These are phyloP conservation scores for Rhizoclosmatium globosum DNA, from an alignment of 192 early-diverging fungal species.

Conservation along the genomic window DNA sequence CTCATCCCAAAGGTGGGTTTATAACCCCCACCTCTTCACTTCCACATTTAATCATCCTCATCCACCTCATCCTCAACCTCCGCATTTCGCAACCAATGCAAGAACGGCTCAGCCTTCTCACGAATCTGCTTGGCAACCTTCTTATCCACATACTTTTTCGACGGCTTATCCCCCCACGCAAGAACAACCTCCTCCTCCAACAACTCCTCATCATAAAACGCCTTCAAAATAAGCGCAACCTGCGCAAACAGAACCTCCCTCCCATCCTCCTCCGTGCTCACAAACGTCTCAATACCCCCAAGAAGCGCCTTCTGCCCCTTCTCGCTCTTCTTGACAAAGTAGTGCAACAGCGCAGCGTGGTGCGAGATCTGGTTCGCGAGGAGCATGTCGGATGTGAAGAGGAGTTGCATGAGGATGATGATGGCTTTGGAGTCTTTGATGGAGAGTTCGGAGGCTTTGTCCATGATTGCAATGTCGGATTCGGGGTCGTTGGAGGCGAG, in stretches of 20 bases:
- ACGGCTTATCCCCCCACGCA: slow-evolving; percentile 88
- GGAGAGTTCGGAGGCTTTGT: slow-evolving; percentile 78
- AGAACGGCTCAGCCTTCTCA: slow-evolving; percentile 86
- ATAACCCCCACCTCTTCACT: not conserved
- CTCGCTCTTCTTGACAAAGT: slow-evolving; percentile 75
- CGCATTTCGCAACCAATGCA: slow-evolving; percentile 89
- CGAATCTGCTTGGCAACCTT: slow-evolving; percentile 82
- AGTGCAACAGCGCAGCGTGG: slow-evolving; percentile 72
- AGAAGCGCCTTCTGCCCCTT: slow-evolving; percentile 89
- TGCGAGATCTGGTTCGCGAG: slow-evolving; percentile 75
- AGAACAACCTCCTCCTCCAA: slow-evolving; percentile 90
- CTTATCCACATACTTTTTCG: slow-evolving; percentile 85
- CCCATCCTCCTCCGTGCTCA: slow-evolving; percentile 53
- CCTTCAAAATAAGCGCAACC: slow-evolving; percentile 81
- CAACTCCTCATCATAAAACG: slow-evolving; percentile 89
- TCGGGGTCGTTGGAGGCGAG: slow-evolving; percentile 53
- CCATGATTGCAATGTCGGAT: slow-evolving; percentile 61
- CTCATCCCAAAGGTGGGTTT: no score
- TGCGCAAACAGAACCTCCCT: slow-evolving; percentile 47
- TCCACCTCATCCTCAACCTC: slow-evolving; percentile 75
- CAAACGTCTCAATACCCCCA: slow-evolving; percentile 90
- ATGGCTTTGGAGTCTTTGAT: slow-evolving; percentile 84
- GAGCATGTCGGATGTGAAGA: slow-evolving; percentile 69
- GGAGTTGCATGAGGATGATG: slow-evolving; percentile 81
- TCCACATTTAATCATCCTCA: slow-evolving; percentile 12